phyloP scores from a whole-genome alignment of 805 yeast genomes.

The Candida silvicultrix region DNA sequence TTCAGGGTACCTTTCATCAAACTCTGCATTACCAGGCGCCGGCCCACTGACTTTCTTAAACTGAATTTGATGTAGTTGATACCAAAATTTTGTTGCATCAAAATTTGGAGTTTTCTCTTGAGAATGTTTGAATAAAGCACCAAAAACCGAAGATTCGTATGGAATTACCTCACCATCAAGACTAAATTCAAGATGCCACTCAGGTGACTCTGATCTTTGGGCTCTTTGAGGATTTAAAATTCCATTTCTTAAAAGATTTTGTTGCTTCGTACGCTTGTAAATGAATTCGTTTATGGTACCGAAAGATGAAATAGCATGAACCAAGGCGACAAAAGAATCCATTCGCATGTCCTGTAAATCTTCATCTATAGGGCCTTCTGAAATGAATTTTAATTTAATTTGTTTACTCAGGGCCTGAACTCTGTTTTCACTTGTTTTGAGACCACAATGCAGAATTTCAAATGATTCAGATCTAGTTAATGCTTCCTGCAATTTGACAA shows the following conservation, averaged over 20 bases:
- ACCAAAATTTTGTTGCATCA: constrained; percentile 52
- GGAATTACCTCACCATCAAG: constrained; percentile 54
- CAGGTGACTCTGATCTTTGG: neutral
- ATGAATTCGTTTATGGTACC: constrained; percentile 38
- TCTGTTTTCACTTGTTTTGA: constrained; percentile 32
- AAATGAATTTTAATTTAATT: constrained; percentile 48
- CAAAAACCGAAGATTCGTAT: constrained; percentile 65
- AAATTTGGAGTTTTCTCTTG: constrained; percentile 32
- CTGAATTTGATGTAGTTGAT: constrained; percentile 42
- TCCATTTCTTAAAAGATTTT: constrained; percentile 20
- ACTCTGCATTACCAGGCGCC: constrained; percentile 10
- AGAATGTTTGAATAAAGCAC: constrained; percentile 55
- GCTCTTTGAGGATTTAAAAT: neutral
- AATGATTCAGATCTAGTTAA: constrained; percentile 70
- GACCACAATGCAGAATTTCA: constrained; percentile 43
- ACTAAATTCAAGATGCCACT: constrained; percentile 46
- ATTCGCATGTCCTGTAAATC: constrained; percentile 16
- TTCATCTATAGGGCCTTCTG: constrained; percentile 26
- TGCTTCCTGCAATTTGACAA: constrained; percentile 63
- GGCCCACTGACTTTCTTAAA: constrained; percentile 34
- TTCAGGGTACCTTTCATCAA: constrained; percentile 25
- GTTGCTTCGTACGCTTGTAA: constrained; percentile 27
- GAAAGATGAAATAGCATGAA: constrained; percentile 50
- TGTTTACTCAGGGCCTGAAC: constrained; percentile 68
- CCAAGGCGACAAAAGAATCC: constrained; percentile 28